A percentile compares a stretch with the other conserved stretches of the same genome.
Evolutionary conservation across 164 flowering plant species (phyloP).

Genomic region (Piper longum): DNA sequence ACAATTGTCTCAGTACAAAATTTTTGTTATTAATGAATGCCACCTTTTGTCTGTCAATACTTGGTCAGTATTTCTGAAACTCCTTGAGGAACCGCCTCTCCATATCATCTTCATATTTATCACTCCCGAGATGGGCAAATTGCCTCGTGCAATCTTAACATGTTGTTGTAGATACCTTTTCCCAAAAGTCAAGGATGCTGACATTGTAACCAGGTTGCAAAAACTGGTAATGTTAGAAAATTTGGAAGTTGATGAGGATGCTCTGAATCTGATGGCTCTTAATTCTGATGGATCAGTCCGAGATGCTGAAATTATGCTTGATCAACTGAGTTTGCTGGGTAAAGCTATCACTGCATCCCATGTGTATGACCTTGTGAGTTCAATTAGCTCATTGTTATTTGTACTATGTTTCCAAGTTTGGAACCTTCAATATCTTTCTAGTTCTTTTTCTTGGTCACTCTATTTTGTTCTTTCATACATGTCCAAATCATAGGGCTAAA

Average conservation of each 20-base stretch:
- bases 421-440: too few species aligned
- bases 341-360: constrained; percentile 70
- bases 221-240: constrained; percentile 57
- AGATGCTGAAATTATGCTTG: constrained; percentile 96
- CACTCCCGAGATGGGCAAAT: constrained; percentile 71
- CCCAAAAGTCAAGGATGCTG: constrained; percentile 70
- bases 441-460: too few species aligned
- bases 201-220: constrained; percentile 51
- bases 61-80: constrained; percentile 71
- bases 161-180: constrained; percentile 83
- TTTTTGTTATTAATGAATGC: constrained; percentile 81
- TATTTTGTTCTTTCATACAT: too few species aligned
- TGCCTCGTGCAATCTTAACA: constrained; percentile 68
- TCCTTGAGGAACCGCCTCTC: constrained; percentile 64
- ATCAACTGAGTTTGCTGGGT: constrained; percentile 87
- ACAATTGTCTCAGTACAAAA: constrained; percentile 33
- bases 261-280: constrained; percentile 75
- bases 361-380: constrained; percentile 95
- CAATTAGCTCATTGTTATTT: constrained; percentile 3
- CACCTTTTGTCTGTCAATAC: constrained; percentile 72
- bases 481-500: too few species aligned
- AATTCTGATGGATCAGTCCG: constrained; percentile 94
- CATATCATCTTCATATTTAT: constrained; percentile 64
- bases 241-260: constrained; percentile 70
- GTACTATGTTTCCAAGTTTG: not conserved